A percentile compares a stretch with the other conserved stretches of the same genome.
Evolutionary conservation across 2,329 filamentous ascomycete species (phyloP).

Genomic region (Cercospora beticola): DNA sequence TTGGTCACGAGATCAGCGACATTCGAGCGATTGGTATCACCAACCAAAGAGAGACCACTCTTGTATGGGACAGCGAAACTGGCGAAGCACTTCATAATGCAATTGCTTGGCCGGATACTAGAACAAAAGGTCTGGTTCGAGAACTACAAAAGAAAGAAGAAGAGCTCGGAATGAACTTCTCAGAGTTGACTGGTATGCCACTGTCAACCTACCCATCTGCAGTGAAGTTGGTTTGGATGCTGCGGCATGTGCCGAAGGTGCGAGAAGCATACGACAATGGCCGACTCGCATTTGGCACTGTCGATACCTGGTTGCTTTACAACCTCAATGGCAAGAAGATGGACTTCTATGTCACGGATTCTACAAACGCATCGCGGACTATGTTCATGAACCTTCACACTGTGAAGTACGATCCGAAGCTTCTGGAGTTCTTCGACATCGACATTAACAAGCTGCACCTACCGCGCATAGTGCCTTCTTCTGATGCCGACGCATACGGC

Average conservation of each 20-base stretch:
- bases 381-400: conserved; percentile 93
- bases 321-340: conserved; percentile 71
- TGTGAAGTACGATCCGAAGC: conserved; percentile 73
- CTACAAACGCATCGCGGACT: conserved; percentile 82
- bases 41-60: conserved; percentile 83
- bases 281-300: conserved; percentile 82
- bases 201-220: conserved; percentile 86
- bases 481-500: conserved; percentile 72
- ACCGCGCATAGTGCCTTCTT: conserved; percentile 79
- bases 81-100: conserved; percentile 80
- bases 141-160: conserved; percentile 68
- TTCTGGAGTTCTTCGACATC: conserved; percentile 79
- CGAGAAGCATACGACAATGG: conserved; percentile 72
- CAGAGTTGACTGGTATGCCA: conserved; percentile 72
- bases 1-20: conserved; percentile 65
- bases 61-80: conserved; percentile 80
- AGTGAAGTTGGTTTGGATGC: conserved; percentile 82
- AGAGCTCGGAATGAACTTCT: conserved; percentile 62
- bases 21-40: conserved; percentile 79
- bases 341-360: conserved; percentile 76
- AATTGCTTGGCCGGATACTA: conserved; percentile 87
- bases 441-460: conserved; percentile 69
- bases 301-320: conserved; percentile 86
- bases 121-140: conserved; percentile 72
- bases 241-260: conserved; percentile 69